These are phyloP conservation scores for Cladosporium sp. DNA, from an alignment of 2,329 filamentous ascomycete species.

Conservation along the genomic window DNA sequence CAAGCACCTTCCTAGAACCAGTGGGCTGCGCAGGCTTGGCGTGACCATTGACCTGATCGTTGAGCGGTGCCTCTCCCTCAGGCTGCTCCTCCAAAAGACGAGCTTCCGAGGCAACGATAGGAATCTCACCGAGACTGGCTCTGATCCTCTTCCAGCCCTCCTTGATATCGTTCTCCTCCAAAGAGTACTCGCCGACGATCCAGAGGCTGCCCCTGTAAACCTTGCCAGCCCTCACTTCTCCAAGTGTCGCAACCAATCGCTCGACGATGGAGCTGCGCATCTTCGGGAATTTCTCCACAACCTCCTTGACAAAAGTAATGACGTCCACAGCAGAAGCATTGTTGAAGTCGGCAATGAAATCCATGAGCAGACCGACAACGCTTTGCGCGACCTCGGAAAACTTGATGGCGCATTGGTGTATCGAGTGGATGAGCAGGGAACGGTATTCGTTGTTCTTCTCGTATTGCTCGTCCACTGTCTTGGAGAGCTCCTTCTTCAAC, in stretches of 20 bases:
- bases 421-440: conserved; percentile 90
- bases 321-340: conserved; percentile 95
- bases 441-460: conserved; percentile 97
- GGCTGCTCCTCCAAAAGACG: conserved; percentile 76
- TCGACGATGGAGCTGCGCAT: conserved; percentile 81
- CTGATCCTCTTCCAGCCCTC: conserved; percentile 97
- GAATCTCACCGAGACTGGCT: conserved; percentile 89
- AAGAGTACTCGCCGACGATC: conserved; percentile 95
- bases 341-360: conserved; percentile 98
- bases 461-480: conserved; percentile 97
- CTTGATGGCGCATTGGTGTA: conserved; percentile 97
- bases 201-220: conserved; percentile 94
- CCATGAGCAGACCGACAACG: conserved; percentile 95
- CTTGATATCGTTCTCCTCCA: conserved; percentile 87
- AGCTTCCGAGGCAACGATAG: conserved; percentile 92
- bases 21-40: conserved; percentile 69
- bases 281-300: conserved; percentile 94
- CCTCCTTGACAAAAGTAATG: conserved; percentile 97
- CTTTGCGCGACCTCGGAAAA: conserved; percentile 97
- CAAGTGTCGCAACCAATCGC: conserved; percentile 80
- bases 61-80: conserved; percentile 55
- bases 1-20: conserved; percentile 83
- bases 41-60: conserved; percentile 72
- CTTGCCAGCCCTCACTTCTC: conserved; percentile 91
- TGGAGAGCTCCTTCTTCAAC: conserved; percentile 93